Percentiles rank a stretch among this genome's conserved stretches.
phyloP scores from a whole-genome alignment of 108 stramenopile species.

The Discostella pseudostelligera region DNA sequence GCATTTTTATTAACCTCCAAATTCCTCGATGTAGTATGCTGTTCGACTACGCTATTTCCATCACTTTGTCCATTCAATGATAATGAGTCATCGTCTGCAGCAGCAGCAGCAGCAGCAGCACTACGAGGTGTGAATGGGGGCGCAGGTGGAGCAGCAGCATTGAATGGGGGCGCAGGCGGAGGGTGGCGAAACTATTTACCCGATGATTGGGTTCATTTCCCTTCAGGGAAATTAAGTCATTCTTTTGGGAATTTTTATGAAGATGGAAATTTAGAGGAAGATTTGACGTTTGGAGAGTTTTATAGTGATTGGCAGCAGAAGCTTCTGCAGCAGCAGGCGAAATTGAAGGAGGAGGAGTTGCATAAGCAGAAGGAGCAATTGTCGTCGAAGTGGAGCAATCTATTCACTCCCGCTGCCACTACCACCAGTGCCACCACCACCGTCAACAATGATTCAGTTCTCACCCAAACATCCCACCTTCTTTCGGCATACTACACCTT shows the following conservation, averaged over 20 bases:
- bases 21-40: slow-evolving; percentile 18
- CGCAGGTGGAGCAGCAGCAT: no score
- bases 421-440: no score
- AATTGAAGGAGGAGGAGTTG: no score
- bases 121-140: no score
- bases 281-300: background rate
- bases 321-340: no score
- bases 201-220: slow-evolving; percentile 22
- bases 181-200: slow-evolving; percentile 20
- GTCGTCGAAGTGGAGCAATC: no score
- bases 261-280: background rate
- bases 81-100: no score
- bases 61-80: background rate
- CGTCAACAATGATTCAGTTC: background rate
- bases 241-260: slow-evolving; percentile 25
- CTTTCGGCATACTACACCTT: slow-evolving; percentile 34
- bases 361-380: no score
- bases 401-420: no score
- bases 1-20: no score
- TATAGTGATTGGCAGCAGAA: background rate
- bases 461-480: slow-evolving; percentile 1
- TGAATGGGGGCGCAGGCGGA: no score
- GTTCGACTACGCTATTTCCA: slow-evolving; percentile 14
- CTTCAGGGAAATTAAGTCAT: slow-evolving; percentile 37
- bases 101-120: no score